Evolutionary conservation across 495 filamentous ascomycete species (phyloP).

Genomic region (Immersiella caudata): DNA sequence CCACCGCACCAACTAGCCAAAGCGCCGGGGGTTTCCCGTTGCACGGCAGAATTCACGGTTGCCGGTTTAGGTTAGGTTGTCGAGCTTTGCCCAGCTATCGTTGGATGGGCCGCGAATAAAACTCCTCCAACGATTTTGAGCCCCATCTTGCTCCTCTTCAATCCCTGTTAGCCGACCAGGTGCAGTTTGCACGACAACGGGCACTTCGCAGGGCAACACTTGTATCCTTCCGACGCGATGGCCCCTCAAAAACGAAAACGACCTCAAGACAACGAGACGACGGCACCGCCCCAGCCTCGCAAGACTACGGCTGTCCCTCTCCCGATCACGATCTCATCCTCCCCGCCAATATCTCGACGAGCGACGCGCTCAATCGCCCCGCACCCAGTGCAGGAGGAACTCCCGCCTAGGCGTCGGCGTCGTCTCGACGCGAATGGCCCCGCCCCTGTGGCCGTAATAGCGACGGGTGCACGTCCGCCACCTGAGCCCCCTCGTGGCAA

Average conservation of each 20-base stretch:
- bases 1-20: neutral
- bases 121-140: neutral
- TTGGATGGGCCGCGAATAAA: neutral
- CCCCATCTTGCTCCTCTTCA: neutral
- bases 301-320: slow-evolving; percentile 12
- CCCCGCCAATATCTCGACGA: slow-evolving; percentile 35
- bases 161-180: slow-evolving; percentile 1
- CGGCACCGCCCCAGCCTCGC: neutral
- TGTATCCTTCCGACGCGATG: slow-evolving; percentile 29
- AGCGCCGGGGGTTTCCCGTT: neutral
- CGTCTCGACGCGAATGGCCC: slow-evolving; percentile 23
- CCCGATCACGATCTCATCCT: neutral
- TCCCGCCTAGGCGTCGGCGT: slow-evolving; percentile 42
- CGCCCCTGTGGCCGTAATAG: neutral
- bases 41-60: neutral
- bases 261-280: slow-evolving; percentile 29
- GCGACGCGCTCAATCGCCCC: slow-evolving; percentile 47
- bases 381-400: slow-evolving; percentile 33
- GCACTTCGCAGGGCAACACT: neutral
- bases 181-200: neutral
- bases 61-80: neutral
- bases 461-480: slow-evolving; percentile 13
- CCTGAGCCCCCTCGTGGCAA: slow-evolving; percentile 27
- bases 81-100: neutral
- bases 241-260: slow-evolving; percentile 48